phyloP scores from a whole-genome alignment of 352 stramenopile species.

The Lagenidium sp. region DNA sequence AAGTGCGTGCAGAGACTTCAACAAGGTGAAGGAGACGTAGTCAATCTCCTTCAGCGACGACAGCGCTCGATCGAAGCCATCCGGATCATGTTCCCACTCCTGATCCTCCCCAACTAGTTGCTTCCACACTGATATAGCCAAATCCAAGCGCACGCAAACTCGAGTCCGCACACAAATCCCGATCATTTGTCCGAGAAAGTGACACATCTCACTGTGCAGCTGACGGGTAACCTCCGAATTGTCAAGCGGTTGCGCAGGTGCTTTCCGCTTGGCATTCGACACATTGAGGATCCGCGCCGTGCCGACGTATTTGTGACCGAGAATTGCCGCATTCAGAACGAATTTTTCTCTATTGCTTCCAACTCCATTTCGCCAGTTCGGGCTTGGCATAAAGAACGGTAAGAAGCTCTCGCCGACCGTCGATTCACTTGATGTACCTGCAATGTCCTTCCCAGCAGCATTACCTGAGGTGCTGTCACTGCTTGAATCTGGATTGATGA shows the following conservation, averaged over 20 bases:
- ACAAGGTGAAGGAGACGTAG: constrained; percentile 41
- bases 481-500: too few species aligned
- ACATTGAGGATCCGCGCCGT: constrained; percentile 5
- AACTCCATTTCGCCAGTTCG: constrained; percentile 80
- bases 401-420: constrained; percentile 58
- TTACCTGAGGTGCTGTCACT: background rate
- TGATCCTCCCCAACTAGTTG: constrained; percentile 43
- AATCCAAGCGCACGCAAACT: constrained; percentile 66
- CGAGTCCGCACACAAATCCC: constrained; percentile 78
- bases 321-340: constrained; percentile 50
- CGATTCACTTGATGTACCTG: too few species aligned
- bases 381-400: constrained; percentile 79
- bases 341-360: constrained; percentile 79
- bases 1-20: constrained; percentile 31
- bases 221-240: constrained; percentile 11
- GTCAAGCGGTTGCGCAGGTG: background rate
- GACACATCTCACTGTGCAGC: constrained; percentile 77
- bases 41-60: constrained; percentile 55
- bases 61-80: constrained; percentile 21
- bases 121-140: constrained; percentile 68
- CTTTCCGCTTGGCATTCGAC: background rate
- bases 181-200: constrained; percentile 88
- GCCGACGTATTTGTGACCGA: constrained; percentile 2
- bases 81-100: background rate
- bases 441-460: background rate